These are phyloP conservation scores for Austroboletus niveus DNA, from an alignment of 1,284 basidiomycete genomes.

Conservation along the genomic window DNA sequence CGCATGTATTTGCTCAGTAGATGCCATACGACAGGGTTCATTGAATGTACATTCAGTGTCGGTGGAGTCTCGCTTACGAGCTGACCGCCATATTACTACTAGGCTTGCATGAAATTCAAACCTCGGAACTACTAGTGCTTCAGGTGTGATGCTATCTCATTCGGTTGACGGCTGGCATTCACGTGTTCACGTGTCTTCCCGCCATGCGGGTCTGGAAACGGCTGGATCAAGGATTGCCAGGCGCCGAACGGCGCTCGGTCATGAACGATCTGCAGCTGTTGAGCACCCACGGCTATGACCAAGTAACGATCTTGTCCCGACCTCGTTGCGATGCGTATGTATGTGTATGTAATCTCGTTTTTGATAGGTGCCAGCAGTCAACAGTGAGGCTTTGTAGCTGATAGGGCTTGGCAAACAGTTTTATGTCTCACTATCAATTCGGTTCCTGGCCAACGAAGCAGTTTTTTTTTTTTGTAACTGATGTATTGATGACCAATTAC, in stretches of 20 bases:
- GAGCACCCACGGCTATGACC: conserved; percentile 31
- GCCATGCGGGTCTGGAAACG: conserved; percentile 39
- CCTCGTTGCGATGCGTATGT: conserved; percentile 22
- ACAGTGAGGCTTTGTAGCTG: conserved; percentile 20
- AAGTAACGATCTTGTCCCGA: conserved; percentile 11
- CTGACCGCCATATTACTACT: conserved; percentile 16
- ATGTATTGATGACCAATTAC: conserved; percentile 11
- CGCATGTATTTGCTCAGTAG: conserved; percentile 10
- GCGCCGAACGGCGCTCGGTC: conserved; percentile 40
- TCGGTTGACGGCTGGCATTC: conserved; percentile 22
- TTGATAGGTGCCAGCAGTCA: conserved; percentile 22
- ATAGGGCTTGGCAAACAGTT: conserved; percentile 10
- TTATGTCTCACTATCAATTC: conserved; percentile 10
- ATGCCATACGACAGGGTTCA: conserved; percentile 20
- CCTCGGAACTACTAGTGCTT: conserved; percentile 43
- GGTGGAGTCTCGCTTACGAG: conserved; percentile 12
- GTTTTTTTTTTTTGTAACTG: conserved; percentile 8
- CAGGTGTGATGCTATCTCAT: conserved; percentile 36
- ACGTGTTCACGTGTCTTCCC: conserved; percentile 18
- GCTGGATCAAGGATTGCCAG: conserved; percentile 36
- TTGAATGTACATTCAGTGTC: conserved; percentile 13
- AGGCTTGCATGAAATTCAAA: conserved; percentile 49
- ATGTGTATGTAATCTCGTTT: conserved; percentile 24
- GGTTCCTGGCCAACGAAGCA: conserved; percentile 23
- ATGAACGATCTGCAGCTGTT: conserved; percentile 39